Conservation (phyloP, 441 rosid genomes). For the Dalechampia spathulata region DNA sequence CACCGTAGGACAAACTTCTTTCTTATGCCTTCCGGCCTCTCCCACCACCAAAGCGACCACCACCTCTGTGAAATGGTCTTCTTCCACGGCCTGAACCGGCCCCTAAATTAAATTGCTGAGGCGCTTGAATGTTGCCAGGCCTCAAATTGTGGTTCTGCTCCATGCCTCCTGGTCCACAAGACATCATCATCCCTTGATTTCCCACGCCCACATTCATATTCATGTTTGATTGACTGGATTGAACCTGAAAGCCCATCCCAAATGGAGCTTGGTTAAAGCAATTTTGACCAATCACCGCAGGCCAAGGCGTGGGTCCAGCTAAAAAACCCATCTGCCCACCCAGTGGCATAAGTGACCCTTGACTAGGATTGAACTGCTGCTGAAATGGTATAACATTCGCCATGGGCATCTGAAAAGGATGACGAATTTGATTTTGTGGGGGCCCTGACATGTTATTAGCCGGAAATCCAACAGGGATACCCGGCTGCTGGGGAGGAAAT, state of each 20-base stretch:
- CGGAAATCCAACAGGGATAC: slow-evolving; percentile 31
- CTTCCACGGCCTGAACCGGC: slow-evolving; percentile 38
- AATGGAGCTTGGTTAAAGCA: slow-evolving; percentile 34
- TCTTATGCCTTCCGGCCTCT: too few species aligned
- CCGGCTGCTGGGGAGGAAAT: slow-evolving; percentile 26
- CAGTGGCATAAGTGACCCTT: slow-evolving; percentile 30
- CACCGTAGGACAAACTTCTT: too few species aligned
- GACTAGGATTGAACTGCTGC: slow-evolving; percentile 48
- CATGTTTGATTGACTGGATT: slow-evolving; percentile 23
- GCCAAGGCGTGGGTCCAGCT: slow-evolving; percentile 43
- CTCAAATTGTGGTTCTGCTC: slow-evolving; percentile 21
- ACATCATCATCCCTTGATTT: slow-evolving; percentile 21
- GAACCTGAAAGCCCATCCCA: slow-evolving; percentile 40
- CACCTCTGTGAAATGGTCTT: slow-evolving; percentile 28
- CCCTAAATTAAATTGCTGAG: slow-evolving; percentile 40
- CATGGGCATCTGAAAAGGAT: slow-evolving; percentile 41
- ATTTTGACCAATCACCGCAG: slow-evolving; percentile 44
- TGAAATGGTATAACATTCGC: slow-evolving; percentile 39
- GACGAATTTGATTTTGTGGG: slow-evolving; percentile 39
- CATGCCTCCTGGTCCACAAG: slow-evolving; percentile 11
- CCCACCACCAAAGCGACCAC: slow-evolving; percentile 31
- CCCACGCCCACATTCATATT: slow-evolving; percentile 22
- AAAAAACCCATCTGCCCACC: slow-evolving; percentile 38
- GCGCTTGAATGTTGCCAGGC: slow-evolving; percentile 25
- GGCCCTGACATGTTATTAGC: slow-evolving; percentile 39